Evolutionary conservation across 2,329 filamentous ascomycete genomes (phyloP).

Genomic region (Diaporthe sp.): DNA sequence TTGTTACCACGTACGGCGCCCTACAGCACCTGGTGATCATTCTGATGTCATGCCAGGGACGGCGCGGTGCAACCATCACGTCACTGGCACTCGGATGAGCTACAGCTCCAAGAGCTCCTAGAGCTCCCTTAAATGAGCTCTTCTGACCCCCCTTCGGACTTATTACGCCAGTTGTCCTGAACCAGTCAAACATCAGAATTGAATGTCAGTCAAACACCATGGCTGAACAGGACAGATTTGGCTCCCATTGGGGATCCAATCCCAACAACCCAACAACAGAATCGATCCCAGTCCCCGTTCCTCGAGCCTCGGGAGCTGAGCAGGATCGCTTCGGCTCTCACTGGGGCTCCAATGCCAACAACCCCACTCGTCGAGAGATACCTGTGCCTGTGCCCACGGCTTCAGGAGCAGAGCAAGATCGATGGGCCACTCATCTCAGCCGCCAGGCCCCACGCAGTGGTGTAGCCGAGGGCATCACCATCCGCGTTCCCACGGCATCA

Average conservation of each 20-base stretch:
- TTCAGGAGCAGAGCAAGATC: constrained; percentile 43
- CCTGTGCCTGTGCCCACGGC: constrained; percentile 27
- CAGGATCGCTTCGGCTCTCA: constrained; percentile 38
- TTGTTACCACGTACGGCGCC: neutral
- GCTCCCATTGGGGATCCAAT: constrained; percentile 38
- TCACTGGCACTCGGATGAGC: constrained; percentile 35
- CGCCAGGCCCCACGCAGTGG: constrained; percentile 35
- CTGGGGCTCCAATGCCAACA: constrained; percentile 28
- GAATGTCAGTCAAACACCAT: constrained; percentile 34
- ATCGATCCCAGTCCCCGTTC: constrained; percentile 25
- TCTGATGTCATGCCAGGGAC: constrained; percentile 36
- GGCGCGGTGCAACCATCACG: constrained; percentile 30
- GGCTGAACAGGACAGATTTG: constrained; percentile 43
- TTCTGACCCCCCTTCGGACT: neutral
- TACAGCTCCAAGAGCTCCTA: constrained; percentile 12
- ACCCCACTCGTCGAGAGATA: constrained; percentile 23
- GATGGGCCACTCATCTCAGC: constrained; percentile 42
- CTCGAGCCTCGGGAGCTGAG: constrained; percentile 38
- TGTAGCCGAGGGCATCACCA: constrained; percentile 20
- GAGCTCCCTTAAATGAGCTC: neutral
- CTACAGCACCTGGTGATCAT: constrained; percentile 23
- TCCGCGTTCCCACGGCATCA: constrained; percentile 33
- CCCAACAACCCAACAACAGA: constrained; percentile 32
- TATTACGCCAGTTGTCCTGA: neutral
- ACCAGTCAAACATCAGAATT: neutral